Evolutionary conservation across 352 stramenopile genomes (phyloP), one percentile per base, ranked within the genome.

Genomic region (Phytophthora boehmeriae): DNA sequence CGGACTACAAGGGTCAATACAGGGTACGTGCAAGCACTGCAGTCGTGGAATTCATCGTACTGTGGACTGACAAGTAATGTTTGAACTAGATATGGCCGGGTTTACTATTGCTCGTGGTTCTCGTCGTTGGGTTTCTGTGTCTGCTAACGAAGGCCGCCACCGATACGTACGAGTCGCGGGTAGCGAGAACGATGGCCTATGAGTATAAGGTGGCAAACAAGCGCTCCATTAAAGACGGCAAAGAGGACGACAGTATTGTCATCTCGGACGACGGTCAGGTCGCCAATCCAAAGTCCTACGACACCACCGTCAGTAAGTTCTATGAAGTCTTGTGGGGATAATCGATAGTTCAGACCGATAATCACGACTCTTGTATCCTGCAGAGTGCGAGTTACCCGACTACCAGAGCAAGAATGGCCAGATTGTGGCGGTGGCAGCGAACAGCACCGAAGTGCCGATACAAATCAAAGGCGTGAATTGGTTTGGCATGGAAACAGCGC

Each of bases 401-500:
- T 93, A 91, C 60, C 68, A 87, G 57, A 93, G 76, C 63, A 91
- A 93, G 66, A 80, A 91, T 41, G 84, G 84, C 4, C 59, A 79
- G 23, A 67, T 93, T 19, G 63, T 75, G 16, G 78, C 82, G 1
- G 75, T 92, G 23, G 57, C 84, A 6, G 53, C 66, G 13, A 93
- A 93, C 56, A 81, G 84, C n/a, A 90, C 81, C 0, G 77, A 90
- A 17, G 64, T 93, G 3, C 59, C 75, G 2, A 70, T 93, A 39
- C 55, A 80, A 43, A 88, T 91, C 76, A 93, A 93, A 57, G 81
- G 83, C 10, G 61, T 90, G 13, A 92, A 90, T 54, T 92, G 83
- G 83, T 89, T 91, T 19, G 81, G 84, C 43, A 91, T 93, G 81
- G 84, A 93, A 53, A 90, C 84, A 14, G 41, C 67, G 20, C 67